A percentile compares a stretch with the other conserved stretches of the same genome.
Conservation (phyloP, 2,329 filamentous ascomycete species). For the Ascomycota sp. region DNA sequence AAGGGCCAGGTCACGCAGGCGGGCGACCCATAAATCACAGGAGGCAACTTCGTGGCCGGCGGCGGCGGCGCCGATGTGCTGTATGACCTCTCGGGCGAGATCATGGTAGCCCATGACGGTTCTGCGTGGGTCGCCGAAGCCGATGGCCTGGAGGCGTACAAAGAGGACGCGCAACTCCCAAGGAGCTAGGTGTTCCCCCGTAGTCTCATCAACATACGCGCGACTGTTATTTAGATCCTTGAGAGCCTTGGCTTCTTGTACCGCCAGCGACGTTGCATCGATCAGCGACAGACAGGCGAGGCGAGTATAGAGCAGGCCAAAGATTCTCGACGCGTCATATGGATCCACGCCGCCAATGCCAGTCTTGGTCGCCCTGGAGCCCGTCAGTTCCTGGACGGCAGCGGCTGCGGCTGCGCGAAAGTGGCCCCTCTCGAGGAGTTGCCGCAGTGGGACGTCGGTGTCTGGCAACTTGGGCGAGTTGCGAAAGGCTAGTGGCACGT, state of each 20-base stretch:
- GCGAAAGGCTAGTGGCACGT: slow-evolving; percentile 45
- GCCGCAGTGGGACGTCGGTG: slow-evolving; percentile 41
- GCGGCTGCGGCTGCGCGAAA: slow-evolving; percentile 62
- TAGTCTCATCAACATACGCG: slow-evolving; percentile 34
- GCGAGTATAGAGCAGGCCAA: slow-evolving; percentile 60
- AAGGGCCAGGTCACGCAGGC: slow-evolving; percentile 58
- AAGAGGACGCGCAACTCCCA: slow-evolving; percentile 74
- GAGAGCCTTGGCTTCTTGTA: slow-evolving; percentile 42
- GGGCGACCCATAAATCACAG: slow-evolving; percentile 44
- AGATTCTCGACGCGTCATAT: slow-evolving; percentile 44
- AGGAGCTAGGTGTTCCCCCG: slow-evolving; percentile 48
- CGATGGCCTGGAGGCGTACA: slow-evolving; percentile 67
- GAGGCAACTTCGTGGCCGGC: slow-evolving; percentile 28
- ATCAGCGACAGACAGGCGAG: slow-evolving; percentile 67
- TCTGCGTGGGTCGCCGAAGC: slow-evolving; percentile 64
- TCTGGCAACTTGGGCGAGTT: slow-evolving; percentile 43
- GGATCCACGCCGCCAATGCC: slow-evolving; percentile 19
- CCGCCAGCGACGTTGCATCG: slow-evolving; percentile 48
- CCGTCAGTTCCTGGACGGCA: slow-evolving; percentile 39
- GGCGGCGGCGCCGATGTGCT: slow-evolving; percentile 28
- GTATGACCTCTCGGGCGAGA: slow-evolving; percentile 57
- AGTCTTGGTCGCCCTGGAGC: slow-evolving; percentile 16
- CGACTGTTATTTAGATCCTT: slow-evolving; percentile 37
- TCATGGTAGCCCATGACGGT: slow-evolving; percentile 86
- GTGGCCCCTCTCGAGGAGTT: slow-evolving; percentile 50